phyloP scores from a whole-genome alignment of 805 yeast genomes.

The Jamesozyma gamospora region DNA sequence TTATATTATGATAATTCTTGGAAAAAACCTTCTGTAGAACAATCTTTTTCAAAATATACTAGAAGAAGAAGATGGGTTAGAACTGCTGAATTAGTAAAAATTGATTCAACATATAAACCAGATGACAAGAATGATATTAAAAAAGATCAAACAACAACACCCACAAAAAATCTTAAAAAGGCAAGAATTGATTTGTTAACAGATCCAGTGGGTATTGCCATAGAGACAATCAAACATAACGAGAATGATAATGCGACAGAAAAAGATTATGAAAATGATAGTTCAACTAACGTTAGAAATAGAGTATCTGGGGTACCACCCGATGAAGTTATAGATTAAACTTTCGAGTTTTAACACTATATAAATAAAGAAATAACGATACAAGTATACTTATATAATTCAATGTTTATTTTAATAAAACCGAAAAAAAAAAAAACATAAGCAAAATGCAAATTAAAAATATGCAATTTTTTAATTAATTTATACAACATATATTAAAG shows the following conservation, averaged over 20 bases:
- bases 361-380: not conserved
- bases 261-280: slow-evolving; percentile 1
- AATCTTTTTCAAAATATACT: slow-evolving; percentile 81
- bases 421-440: not conserved
- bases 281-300: slow-evolving; percentile 1
- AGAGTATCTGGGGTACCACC: not conserved
- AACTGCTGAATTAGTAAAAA: slow-evolving; percentile 72
- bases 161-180: not conserved
- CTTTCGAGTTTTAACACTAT: not conserved
- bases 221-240: no score
- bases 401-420: not conserved
- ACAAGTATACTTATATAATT: not conserved
- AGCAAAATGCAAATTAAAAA: slow-evolving; percentile 3
- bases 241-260: not conserved
- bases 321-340: no score
- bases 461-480: slow-evolving; percentile 2
- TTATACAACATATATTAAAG: slow-evolving; percentile 3
- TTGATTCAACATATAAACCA: not conserved
- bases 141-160: not conserved
- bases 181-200: no score
- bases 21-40: slow-evolving; percentile 83
- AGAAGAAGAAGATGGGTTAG: slow-evolving; percentile 94
- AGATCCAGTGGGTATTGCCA: no score
- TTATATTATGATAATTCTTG: slow-evolving; percentile 87
- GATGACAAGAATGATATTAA: not conserved